phyloP scores from a whole-genome alignment of 2,329 filamentous ascomycete genomes.

The Pezicula radicicola region DNA sequence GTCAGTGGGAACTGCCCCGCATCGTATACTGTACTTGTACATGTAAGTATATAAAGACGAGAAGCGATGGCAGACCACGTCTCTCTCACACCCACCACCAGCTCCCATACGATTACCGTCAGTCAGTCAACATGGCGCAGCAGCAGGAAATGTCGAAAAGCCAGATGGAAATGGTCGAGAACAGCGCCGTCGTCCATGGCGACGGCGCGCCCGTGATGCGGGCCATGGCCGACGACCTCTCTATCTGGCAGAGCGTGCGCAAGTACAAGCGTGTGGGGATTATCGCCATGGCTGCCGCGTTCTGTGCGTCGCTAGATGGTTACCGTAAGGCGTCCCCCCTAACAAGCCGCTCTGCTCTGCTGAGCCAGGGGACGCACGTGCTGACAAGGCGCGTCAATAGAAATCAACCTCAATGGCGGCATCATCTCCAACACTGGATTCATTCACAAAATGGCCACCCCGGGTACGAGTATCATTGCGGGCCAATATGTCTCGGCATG shows the following conservation, averaged over 20 bases:
- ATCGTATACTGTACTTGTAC: too few relatives aligned
- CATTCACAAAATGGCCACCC: conserved; percentile 10
- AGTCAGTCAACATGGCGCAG: too few relatives aligned
- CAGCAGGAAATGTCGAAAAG: too few relatives aligned
- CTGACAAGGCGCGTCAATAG: too few relatives aligned
- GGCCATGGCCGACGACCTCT: conserved; percentile 33
- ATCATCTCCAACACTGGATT: conserved; percentile 19
- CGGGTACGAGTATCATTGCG: conserved; percentile 13
- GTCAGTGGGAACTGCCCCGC: too few relatives aligned
- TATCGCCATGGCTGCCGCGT: conserved; percentile 38
- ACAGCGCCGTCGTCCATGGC: too few relatives aligned
- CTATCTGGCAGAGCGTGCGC: conserved; percentile 33
- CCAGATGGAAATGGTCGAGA: too few relatives aligned
- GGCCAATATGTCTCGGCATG: conserved; percentile 21
- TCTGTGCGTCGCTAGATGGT: conserved; percentile 38
- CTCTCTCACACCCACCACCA: too few relatives aligned
- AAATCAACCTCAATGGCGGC: conserved; percentile 23
- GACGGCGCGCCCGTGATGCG: conserved; percentile 29
- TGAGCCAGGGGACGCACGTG: background rate
- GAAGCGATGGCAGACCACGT: too few relatives aligned
- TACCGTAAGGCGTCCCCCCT: conserved; percentile 26
- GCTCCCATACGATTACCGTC: too few relatives aligned
- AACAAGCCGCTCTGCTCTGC: background rate
- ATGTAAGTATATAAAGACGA: too few relatives aligned
- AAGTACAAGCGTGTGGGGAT: conserved; percentile 31